phyloP scores from a whole-genome alignment of 2,329 filamentous ascomycete species.

The Chaetomium sp. region DNA sequence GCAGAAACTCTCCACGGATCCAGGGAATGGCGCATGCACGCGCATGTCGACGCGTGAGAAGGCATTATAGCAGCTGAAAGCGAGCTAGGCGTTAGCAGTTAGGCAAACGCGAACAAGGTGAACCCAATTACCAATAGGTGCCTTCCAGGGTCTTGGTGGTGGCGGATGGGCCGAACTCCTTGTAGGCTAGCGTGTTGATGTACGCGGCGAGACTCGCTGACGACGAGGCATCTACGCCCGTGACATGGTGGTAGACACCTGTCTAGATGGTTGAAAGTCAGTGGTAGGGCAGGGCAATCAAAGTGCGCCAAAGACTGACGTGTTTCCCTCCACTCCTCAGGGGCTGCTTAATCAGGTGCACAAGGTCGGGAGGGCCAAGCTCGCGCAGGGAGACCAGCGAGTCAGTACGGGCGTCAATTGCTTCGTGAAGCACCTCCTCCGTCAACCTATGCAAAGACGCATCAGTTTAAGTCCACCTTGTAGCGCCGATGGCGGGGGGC shows the following conservation, averaged over 20 bases:
- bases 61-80: conserved; percentile 85
- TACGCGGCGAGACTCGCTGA: conserved; percentile 96
- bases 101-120: no score
- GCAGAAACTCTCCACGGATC: conserved; percentile 95
- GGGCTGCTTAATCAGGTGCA: conserved; percentile 83
- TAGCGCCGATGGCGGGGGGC: conserved; percentile 4
- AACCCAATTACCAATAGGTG: conserved; percentile 73
- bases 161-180: conserved; percentile 74
- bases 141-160: conserved; percentile 88
- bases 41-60: conserved; percentile 98
- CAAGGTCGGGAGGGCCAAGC: conserved; percentile 91
- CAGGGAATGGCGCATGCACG: conserved; percentile 95
- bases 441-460: conserved; percentile 66
- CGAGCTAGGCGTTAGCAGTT: conserved; percentile 27
- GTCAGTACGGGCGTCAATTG: conserved; percentile 90
- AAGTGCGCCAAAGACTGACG: conserved; percentile 40
- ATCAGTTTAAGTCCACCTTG: conserved; percentile 27
- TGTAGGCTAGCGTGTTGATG: conserved; percentile 95
- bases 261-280: conserved; percentile 53
- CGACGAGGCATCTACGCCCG: conserved; percentile 93
- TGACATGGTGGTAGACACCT: conserved; percentile 97
- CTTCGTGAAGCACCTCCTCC: conserved; percentile 88
- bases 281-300: background rate
- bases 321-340: conserved; percentile 60
- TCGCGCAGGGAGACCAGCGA: conserved; percentile 83